phyloP scores from a whole-genome alignment of 2,329 filamentous ascomycete species.

The Penicillium oxalicum region DNA sequence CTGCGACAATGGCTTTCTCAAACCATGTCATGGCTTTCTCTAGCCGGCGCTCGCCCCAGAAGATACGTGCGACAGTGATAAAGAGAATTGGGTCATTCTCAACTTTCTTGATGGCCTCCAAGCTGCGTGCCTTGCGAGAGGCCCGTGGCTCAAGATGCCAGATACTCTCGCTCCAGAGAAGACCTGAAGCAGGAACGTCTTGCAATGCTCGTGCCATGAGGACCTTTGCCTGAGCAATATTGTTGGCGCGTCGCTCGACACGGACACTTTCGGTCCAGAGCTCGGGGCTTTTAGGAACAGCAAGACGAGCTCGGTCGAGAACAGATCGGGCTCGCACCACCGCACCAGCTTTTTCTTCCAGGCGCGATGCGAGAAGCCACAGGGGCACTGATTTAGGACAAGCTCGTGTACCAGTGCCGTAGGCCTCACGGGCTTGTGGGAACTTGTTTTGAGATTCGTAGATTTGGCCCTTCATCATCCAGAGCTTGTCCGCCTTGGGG shows the following conservation, averaged over 20 bases:
- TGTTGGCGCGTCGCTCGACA: constrained; percentile 81
- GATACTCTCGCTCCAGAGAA: constrained; percentile 91
- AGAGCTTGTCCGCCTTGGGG: constrained; percentile 78
- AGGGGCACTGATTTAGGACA: constrained; percentile 77
- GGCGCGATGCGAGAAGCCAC: constrained; percentile 80
- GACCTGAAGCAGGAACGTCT: constrained; percentile 78
- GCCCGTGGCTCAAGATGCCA: constrained; percentile 89
- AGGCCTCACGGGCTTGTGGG: constrained; percentile 83
- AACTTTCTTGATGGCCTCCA: constrained; percentile 95
- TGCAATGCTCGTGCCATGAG: constrained; percentile 92
- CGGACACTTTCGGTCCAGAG: constrained; percentile 93
- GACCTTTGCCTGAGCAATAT: constrained; percentile 74
- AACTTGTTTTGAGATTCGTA: constrained; percentile 78
- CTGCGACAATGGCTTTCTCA: constrained; percentile 84
- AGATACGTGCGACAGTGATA: constrained; percentile 86
- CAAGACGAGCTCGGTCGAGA: constrained; percentile 82
- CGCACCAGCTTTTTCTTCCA: constrained; percentile 79
- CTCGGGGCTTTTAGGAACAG: constrained; percentile 74
- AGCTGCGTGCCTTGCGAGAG: constrained; percentile 80
- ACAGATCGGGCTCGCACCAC: constrained; percentile 90
- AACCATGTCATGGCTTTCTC: constrained; percentile 98
- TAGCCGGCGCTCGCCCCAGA: constrained; percentile 87
- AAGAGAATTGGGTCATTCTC: constrained; percentile 88
- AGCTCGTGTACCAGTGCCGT: constrained; percentile 78
- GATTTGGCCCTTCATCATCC: constrained; percentile 98